These are phyloP conservation scores for Rosellinia necatrix DNA, from an alignment of 2,329 filamentous ascomycete genomes.

Conservation along the genomic window DNA sequence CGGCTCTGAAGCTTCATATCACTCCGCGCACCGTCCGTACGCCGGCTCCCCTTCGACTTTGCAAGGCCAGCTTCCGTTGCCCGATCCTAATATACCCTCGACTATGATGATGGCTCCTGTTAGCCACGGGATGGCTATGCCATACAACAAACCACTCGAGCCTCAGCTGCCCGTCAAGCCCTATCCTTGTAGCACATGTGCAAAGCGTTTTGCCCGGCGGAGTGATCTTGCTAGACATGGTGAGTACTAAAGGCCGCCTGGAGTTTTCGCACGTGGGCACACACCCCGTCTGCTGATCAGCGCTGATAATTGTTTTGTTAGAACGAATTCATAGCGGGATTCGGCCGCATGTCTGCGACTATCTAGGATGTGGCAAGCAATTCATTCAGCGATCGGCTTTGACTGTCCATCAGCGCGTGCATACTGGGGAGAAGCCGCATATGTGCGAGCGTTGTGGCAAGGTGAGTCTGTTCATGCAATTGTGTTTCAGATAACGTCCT, in stretches of 20 bases:
- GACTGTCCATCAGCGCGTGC: slow-evolving; percentile 92
- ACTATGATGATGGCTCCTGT: slow-evolving; percentile 49
- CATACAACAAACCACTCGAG: slow-evolving; percentile 46
- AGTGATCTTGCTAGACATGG: slow-evolving; percentile 95
- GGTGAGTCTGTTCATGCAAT: slow-evolving; percentile 61
- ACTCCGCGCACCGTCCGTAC: slow-evolving; percentile 57
- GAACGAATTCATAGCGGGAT: slow-evolving; percentile 95
- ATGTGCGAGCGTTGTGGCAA: slow-evolving; percentile 97
- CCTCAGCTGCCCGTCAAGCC: slow-evolving; percentile 60
- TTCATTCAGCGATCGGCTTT: slow-evolving; percentile 97
- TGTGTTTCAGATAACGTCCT: slow-evolving; percentile 16
- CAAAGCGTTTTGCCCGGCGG: slow-evolving; percentile 87
- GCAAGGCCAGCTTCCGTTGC: slow-evolving; percentile 54
- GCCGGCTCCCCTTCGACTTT: slow-evolving; percentile 59
- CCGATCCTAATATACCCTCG: slow-evolving; percentile 39
- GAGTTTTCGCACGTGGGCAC: neutral
- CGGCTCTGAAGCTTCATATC: slow-evolving; percentile 63
- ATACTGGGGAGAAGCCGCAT: slow-evolving; percentile 97
- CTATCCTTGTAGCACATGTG: slow-evolving; percentile 87
- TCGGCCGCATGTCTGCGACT: slow-evolving; percentile 90
- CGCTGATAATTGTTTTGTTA: slow-evolving; percentile 46
- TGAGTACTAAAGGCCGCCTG: slow-evolving; percentile 52
- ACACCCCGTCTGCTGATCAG: neutral
- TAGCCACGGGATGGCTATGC: slow-evolving; percentile 42
- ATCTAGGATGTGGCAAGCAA: slow-evolving; percentile 85